Evolutionary conservation across 176 grass and related monocot genomes (phyloP), one percentile per base, ranked within the genome.

Genomic region (Poa pratensis): DNA sequence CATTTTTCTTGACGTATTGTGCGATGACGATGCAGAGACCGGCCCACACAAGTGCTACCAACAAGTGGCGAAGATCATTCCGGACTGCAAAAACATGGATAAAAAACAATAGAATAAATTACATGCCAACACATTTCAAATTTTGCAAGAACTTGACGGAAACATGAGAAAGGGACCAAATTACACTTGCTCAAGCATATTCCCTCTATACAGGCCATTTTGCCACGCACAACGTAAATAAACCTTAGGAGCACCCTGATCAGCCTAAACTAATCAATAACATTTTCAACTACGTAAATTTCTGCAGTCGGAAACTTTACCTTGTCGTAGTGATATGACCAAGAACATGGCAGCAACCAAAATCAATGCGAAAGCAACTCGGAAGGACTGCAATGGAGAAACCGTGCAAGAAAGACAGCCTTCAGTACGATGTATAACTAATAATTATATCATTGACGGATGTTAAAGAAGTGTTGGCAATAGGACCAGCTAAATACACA

Each of bases 341-440:
- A 94, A 83, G 72, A 95, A 92, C 77, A 98, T 75, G 75, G 93
- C 24, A 74, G 88, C 88, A 59, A 81, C 76, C 73, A 98, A 37
- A 86, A 93, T 57, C 66, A 98, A 59, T 81, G 80, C 83, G 52
- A 98, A 93, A 80, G 89, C 95, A 73, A 93, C 77, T 12, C 89
- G 89, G 35, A 98, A 98, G 78, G 95, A 98, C 95, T 98, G 85
- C 15, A 87, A 88, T 88, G 37, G 48, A 65, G 60, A 88, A 88
- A 85, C 5, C 14, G 28, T 15, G 51, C 12, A 69, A 67, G 43
- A 16, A 80, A 80, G 43, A 39, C 23, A n/a, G 30, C 24, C 16
- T 75, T 75, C 17, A 32, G 4, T 28, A 24, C 73, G 20, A 59
- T 34, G 28, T 4, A 35, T 13, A 48, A 18, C 69, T 3, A 27